Base-by-base conservation (phyloP, 2,329 filamentous ascomycete species). In the Colletotrichum sublineola region DNA sequence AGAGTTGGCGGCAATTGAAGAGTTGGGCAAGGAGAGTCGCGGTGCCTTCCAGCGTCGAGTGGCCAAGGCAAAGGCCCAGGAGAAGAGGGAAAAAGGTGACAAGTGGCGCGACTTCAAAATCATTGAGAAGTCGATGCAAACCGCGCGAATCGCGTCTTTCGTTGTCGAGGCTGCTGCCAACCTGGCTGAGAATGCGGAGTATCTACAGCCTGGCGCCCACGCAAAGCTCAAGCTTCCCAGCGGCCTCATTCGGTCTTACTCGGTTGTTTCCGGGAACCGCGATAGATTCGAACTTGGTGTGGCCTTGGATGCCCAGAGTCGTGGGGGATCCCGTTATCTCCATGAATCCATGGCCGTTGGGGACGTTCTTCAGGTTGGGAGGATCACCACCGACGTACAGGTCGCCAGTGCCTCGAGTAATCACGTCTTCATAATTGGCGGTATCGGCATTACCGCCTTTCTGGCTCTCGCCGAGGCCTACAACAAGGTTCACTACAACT, bases 381-480 rank as follows among this genome's bases (percentile, higher is more conserved):
- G 84, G 42, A 84, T 91, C 40, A 88, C 85, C 0, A 77, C 80
- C 0, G 87, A 84, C 53, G 84, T 90, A 33, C 84, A 84, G 1
- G 79, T 85, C 2, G 82, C 81, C 0, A 77, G 71, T 2, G 80
- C 84, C 1, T 88, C 88, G 9, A 89, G 87, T 74, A 84, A 87
- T 62, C 90, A 92, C 74, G 82, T 92, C 50, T 89, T 92, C 75
- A 86, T 93, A 40, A 89, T 86, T 0, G 91, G 88, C 12, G 91
- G 91, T 0, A 89, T 93, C 40, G 91, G 91, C 0, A 87, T 93
- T 73, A 93, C 91, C 1, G 91, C 91, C 0, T 92, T 92, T 74
- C 76, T 93, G 11, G 76, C 82, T 0, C 81, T 89, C 33, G 77
- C 89, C 3, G 80, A 86, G 61, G 64, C 40, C 1, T 84, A 84